These are phyloP conservation scores for Tulasnella sp. DNA, from an alignment of 768 basidiomycete genomes.

Conservation along the genomic window DNA sequence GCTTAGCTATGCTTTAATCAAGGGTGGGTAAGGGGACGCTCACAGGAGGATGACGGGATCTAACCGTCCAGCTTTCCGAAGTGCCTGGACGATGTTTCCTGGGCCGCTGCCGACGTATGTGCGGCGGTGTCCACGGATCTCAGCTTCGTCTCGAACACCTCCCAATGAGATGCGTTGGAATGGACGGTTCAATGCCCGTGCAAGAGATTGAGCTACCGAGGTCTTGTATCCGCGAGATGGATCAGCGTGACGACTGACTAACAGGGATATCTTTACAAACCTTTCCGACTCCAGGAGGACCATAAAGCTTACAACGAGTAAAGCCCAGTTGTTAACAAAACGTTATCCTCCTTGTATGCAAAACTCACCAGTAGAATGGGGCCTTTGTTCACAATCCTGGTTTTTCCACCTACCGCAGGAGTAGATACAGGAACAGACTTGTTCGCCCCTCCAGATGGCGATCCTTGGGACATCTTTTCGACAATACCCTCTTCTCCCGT, in stretches of 20 bases:
- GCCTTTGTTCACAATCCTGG: slow-evolving; percentile 34
- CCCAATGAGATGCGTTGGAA: slow-evolving; percentile 90
- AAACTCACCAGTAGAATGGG: slow-evolving; percentile 40
- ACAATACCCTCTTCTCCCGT: too few species aligned
- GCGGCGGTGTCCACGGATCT: slow-evolving; percentile 61
- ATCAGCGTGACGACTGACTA: not conserved
- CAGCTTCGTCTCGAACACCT: slow-evolving; percentile 86
- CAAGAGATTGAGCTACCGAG: slow-evolving; percentile 79
- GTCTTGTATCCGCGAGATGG: slow-evolving; percentile 90
- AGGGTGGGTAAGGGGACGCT: not conserved
- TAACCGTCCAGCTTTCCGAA: slow-evolving; percentile 66
- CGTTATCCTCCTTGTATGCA: too few species aligned
- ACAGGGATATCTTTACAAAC: not conserved
- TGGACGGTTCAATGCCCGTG: slow-evolving; percentile 65
- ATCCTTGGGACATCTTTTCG: too few species aligned
- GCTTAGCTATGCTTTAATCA: not conserved
- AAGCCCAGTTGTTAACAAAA: not conserved
- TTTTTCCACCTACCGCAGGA: slow-evolving; percentile 1
- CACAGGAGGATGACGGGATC: slow-evolving; percentile 70
- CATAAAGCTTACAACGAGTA: not conserved
- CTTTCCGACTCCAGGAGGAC: slow-evolving; percentile 19
- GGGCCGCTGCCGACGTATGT: slow-evolving; percentile 86
- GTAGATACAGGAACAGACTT: not conserved
- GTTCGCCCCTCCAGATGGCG: too few species aligned
- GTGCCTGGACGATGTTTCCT: slow-evolving; percentile 71